Evolutionary conservation across 1,284 basidiomycete genomes (phyloP).

Genomic region (Stygiomarasmius scandens): DNA sequence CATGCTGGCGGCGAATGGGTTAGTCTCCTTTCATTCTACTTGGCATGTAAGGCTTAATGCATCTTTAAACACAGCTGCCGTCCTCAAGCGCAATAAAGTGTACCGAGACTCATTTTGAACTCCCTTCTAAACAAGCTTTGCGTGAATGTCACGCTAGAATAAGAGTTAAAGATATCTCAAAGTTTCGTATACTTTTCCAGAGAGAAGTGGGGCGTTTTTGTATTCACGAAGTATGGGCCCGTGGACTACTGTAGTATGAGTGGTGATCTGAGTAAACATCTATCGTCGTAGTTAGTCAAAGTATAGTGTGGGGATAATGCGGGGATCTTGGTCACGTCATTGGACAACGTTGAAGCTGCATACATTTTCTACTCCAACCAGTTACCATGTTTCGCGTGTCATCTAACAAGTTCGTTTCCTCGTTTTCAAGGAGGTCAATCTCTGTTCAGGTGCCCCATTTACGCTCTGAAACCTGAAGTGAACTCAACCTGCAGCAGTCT

Average conservation of each 20-base stretch:
- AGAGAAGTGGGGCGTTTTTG: slow-evolving; percentile 41
- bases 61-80: not conserved
- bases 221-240: slow-evolving; percentile 51
- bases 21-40: not conserved
- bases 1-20: slow-evolving; percentile 4
- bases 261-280: not conserved
- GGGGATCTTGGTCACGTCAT: not conserved
- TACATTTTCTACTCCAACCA: not conserved
- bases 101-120: not conserved
- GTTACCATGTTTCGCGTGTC: slow-evolving; percentile 26
- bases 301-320: not conserved
- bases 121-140: not conserved
- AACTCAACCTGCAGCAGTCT: slow-evolving; percentile 38
- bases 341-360: not conserved
- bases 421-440: slow-evolving; percentile 46
- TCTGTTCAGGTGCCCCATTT: slow-evolving; percentile 58
- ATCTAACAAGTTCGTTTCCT: slow-evolving; percentile 25
- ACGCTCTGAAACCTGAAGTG: slow-evolving; percentile 5
- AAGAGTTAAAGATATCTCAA: not conserved
- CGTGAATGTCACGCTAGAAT: not conserved
- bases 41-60: not conserved
- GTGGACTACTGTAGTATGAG: slow-evolving; percentile 20
- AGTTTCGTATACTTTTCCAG: slow-evolving; percentile 36
- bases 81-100: not conserved
- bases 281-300: no score